These are phyloP conservation scores for Peronosclerospora sorghi DNA, from an alignment of 352 stramenopile species.

Conservation along the genomic window DNA sequence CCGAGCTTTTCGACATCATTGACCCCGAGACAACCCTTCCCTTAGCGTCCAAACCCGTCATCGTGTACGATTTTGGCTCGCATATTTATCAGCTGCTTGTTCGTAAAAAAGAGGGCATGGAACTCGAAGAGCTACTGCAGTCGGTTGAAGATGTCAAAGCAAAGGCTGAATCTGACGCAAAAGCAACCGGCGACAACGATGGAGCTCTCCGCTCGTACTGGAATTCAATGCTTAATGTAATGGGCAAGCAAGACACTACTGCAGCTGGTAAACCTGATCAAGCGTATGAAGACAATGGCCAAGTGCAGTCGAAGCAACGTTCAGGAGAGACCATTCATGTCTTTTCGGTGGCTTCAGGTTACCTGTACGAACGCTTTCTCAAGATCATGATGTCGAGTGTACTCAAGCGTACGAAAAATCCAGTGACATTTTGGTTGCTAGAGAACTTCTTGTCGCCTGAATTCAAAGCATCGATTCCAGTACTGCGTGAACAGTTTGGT, in stretches of 20 bases:
- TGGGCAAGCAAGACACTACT: conserved; percentile 30
- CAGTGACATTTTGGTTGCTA: conserved; percentile 99
- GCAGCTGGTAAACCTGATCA: conserved; percentile 8
- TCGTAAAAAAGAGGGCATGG: conserved; percentile 84
- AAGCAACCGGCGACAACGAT: conserved; percentile 36
- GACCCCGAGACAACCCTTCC: conserved; percentile 31
- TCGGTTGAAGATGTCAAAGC: conserved; percentile 16
- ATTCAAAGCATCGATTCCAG: conserved; percentile 93
- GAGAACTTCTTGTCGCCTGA: conserved; percentile 98
- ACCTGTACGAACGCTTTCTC: conserved; percentile 98
- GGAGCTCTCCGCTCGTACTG: conserved; percentile 52
- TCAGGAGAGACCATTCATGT: conserved; percentile 94
- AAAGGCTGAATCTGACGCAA: conserved; percentile 1
- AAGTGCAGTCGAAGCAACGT: conserved; percentile 20
- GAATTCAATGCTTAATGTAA: conserved; percentile 61
- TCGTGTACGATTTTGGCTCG: conserved; percentile 84
- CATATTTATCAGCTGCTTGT: conserved; percentile 84
- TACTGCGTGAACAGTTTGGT: conserved; percentile 86
- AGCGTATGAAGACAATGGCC: conserved; percentile 3
- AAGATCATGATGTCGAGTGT: conserved; percentile 99
- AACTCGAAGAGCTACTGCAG: conserved; percentile 55
- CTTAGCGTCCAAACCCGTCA: conserved; percentile 28
- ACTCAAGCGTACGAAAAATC: conserved; percentile 91
- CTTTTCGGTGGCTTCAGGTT: conserved; percentile 94
- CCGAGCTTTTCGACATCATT: conserved; percentile 75